A percentile compares a stretch with the other conserved stretches of the same genome.
Conservation (phyloP, 139 green algal species). For the Spirogloea muscicola region DNA sequence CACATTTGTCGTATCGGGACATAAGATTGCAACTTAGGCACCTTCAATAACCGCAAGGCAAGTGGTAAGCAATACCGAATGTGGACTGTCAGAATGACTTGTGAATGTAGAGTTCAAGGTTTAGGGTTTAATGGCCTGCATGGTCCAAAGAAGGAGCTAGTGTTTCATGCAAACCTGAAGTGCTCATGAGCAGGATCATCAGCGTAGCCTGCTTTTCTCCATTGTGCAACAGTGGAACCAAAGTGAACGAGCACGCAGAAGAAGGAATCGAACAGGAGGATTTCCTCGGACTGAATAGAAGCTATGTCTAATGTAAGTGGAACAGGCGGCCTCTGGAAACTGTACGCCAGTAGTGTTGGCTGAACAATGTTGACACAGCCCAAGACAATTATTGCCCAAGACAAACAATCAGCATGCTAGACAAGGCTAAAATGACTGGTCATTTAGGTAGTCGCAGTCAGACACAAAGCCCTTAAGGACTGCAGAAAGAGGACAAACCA, state of each 20-base stretch:
- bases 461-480: not conserved
- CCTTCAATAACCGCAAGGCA: too few relatives aligned
- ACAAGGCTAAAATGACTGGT: not conserved
- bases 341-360: conserved; percentile 58
- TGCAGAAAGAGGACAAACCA: not conserved
- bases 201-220: conserved; percentile 55
- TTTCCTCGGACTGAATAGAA: conserved; percentile 49
- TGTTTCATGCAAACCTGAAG: too few relatives aligned
- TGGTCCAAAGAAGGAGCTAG: too few relatives aligned
- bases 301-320: conserved; percentile 59
- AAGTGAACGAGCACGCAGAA: conserved; percentile 59
- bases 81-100: too few relatives aligned
- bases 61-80: too few relatives aligned
- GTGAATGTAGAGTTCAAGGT: too few relatives aligned
- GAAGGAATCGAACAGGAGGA: conserved; percentile 59
- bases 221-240: conserved; percentile 55
- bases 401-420: too few relatives aligned
- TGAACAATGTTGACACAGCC: conserved; percentile 7
- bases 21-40: too few relatives aligned
- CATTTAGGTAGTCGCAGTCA: not conserved
- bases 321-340: conserved; percentile 47
- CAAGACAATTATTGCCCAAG: too few relatives aligned
- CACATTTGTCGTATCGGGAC: too few relatives aligned
- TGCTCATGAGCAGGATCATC: conserved; percentile 53
- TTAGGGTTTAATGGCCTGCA: too few relatives aligned